Evolutionary conservation across 2,329 filamentous ascomycete genomes (phyloP), one percentile per base, ranked within the genome.

Genomic region (Macrophomina phaseolina): DNA sequence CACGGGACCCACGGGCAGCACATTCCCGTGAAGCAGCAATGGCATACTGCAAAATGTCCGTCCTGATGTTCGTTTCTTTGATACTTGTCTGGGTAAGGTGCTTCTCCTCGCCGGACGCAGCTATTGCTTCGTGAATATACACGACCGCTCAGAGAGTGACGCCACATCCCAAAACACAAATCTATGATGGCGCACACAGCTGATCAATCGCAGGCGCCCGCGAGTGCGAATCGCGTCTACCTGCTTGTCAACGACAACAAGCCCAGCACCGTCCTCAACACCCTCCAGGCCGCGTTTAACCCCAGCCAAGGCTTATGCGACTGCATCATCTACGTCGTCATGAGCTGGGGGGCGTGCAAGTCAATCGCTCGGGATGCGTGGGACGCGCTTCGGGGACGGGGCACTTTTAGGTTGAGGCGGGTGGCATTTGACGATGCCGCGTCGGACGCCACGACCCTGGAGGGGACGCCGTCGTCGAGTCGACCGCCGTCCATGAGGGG

Each of bases 261-360:
- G 16, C 11, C 73, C 1, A 71, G 82, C 5, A 83, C 88, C 32
- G 81, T 84, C 0, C 84, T 95, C 28, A 88, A 92, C 72, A 88
- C 90, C 69, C 86, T 89, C 70, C 89, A 90, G 30, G 88, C 90
- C 0, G 84, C 93, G 48, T 91, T 94, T 0, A 83, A 95, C 11
- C 92, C 92, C 0, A 83, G 93, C 0, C 92, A 96, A 75, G 92
- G 92, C 0, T 91, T 93, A 72, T 94, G 92, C 91, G 95, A 95
- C 75, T 87, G 89, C n/a, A 77, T 91, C 66, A 92, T 96, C 70
- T 95, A 95, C 77, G 79, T 88, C 16, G 84, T 86, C 9, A 92
- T 90, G 1, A 92, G 90, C 42, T 66, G 52, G 51, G 5, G n/a
- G 9, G 89, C 89, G 0, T 89, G 88, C 73, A 84, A 53, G 8